Percentiles rank a stretch among this genome's conserved stretches.
Evolutionary conservation across 495 filamentous ascomycete genomes (phyloP).

Genomic region (Tuber brumale): DNA sequence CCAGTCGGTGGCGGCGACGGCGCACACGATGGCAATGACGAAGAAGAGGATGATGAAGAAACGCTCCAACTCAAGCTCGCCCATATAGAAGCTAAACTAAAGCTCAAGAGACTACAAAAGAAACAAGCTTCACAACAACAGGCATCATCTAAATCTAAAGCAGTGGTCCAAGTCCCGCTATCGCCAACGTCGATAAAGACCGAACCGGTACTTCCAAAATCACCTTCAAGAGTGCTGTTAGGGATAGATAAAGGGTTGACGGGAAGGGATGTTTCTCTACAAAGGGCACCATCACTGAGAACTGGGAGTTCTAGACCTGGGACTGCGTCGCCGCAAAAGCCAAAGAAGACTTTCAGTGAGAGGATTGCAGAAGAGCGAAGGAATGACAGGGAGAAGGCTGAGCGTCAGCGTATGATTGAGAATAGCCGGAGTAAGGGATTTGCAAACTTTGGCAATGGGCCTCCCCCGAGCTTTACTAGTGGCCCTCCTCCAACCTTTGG

Average conservation of each 20-base stretch:
- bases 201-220: slow-evolving; percentile 52
- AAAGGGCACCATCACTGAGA: slow-evolving; percentile 55
- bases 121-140: slow-evolving; percentile 34
- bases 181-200: slow-evolving; percentile 61
- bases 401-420: slow-evolving; percentile 51
- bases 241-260: slow-evolving; percentile 86
- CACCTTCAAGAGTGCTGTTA: slow-evolving; percentile 70
- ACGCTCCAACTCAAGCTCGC: slow-evolving; percentile 73
- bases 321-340: slow-evolving; percentile 29
- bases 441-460: slow-evolving; percentile 41
- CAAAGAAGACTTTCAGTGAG: slow-evolving; percentile 64
- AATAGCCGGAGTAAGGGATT: slow-evolving; percentile 64
- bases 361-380: slow-evolving; percentile 62
- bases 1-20: slow-evolving; percentile 39
- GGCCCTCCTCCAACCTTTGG: slow-evolving; percentile 11
- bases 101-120: slow-evolving; percentile 75
- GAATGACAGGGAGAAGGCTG: slow-evolving; percentile 53
- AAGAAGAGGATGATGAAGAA: slow-evolving; percentile 81
- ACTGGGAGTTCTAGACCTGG: slow-evolving; percentile 34
- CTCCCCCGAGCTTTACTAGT: slow-evolving; percentile 20
- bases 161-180: slow-evolving; percentile 66
- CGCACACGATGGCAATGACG: slow-evolving; percentile 44
- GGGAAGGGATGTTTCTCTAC: slow-evolving; percentile 77
- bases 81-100: slow-evolving; percentile 78
- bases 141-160: slow-evolving; percentile 43